Conservation (phyloP, 2,329 filamentous ascomycete genomes). For the Aaosphaeria pasadenensis region DNA sequence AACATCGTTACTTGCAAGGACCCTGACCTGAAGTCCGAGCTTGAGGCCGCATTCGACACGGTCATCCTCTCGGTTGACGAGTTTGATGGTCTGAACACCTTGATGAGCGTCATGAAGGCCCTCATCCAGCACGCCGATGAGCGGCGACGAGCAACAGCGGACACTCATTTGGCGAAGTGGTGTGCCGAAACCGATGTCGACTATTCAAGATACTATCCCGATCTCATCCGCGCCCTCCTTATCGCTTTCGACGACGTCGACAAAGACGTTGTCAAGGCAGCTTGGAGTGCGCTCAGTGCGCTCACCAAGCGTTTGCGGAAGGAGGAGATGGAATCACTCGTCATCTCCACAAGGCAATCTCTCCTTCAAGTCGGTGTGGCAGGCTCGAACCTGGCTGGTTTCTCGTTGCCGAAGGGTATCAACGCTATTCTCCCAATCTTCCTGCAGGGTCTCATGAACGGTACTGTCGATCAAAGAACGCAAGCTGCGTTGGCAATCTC, state of each 20-base stretch:
- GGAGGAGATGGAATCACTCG: constrained; percentile 95
- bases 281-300: constrained; percentile 82
- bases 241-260: constrained; percentile 91
- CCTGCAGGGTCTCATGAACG: constrained; percentile 96
- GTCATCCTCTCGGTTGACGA: constrained; percentile 93
- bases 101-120: constrained; percentile 88
- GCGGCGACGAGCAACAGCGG: constrained; percentile 72
- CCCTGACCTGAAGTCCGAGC: constrained; percentile 68
- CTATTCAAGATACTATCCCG: constrained; percentile 93
- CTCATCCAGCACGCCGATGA: constrained; percentile 94
- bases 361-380: constrained; percentile 85
- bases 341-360: constrained; percentile 79
- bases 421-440: constrained; percentile 95
- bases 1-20: constrained; percentile 79
- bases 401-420: constrained; percentile 91
- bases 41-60: constrained; percentile 80
- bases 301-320: constrained; percentile 89
- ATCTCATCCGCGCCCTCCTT: constrained; percentile 85
- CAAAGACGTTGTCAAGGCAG: constrained; percentile 76
- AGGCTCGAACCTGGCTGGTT: constrained; percentile 81
- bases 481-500: constrained; percentile 91
- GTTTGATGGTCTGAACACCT: constrained; percentile 89
- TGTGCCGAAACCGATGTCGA: constrained; percentile 78
- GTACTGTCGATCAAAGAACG: constrained; percentile 85
- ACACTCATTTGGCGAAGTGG: constrained; percentile 79